Percentiles rank a stretch among this genome's conserved stretches.
Conservation (phyloP, 108 stramenopile genomes). For the Cyclotella atomus region DNA sequence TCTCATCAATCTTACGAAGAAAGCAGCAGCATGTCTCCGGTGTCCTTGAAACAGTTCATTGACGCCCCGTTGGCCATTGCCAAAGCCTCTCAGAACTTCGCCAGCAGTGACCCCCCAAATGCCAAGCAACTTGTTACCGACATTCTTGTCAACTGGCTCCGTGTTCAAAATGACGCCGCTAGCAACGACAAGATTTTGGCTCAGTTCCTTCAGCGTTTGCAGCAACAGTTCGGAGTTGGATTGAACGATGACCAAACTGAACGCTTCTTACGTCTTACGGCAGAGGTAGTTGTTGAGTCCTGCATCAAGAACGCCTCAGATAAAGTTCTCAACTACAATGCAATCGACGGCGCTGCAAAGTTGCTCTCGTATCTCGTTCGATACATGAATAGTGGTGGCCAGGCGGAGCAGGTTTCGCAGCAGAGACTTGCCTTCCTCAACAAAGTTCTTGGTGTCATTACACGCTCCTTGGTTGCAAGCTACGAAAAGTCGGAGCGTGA, state of each 20-base stretch:
- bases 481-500: slow-evolving; percentile 62
- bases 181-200: slow-evolving; percentile 87
- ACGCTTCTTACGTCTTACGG: slow-evolving; percentile 93
- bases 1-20: slow-evolving; percentile 48
- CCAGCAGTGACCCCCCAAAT: slow-evolving; percentile 76
- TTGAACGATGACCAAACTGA: slow-evolving; percentile 92
- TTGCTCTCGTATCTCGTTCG: slow-evolving; percentile 91
- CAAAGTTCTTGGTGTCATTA: slow-evolving; percentile 87
- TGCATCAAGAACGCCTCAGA: slow-evolving; percentile 60
- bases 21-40: slow-evolving; percentile 72
- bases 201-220: slow-evolving; percentile 90
- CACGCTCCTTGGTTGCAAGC: slow-evolving; percentile 83
- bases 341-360: slow-evolving; percentile 93
- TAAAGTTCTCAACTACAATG: slow-evolving; percentile 78
- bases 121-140: slow-evolving; percentile 87
- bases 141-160: slow-evolving; percentile 96
- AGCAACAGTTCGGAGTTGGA: slow-evolving; percentile 89
- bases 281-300: slow-evolving; percentile 90
- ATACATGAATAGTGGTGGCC: slow-evolving; percentile 74
- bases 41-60: slow-evolving; percentile 61
- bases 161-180: slow-evolving; percentile 82
- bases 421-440: slow-evolving; percentile 88
- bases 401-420: slow-evolving; percentile 60
- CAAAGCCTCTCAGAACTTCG: slow-evolving; percentile 66
- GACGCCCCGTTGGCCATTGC: slow-evolving; percentile 68